Evolutionary conservation across 306 rosid genomes (phyloP).

Genomic region (Mimosa pudica): DNA sequence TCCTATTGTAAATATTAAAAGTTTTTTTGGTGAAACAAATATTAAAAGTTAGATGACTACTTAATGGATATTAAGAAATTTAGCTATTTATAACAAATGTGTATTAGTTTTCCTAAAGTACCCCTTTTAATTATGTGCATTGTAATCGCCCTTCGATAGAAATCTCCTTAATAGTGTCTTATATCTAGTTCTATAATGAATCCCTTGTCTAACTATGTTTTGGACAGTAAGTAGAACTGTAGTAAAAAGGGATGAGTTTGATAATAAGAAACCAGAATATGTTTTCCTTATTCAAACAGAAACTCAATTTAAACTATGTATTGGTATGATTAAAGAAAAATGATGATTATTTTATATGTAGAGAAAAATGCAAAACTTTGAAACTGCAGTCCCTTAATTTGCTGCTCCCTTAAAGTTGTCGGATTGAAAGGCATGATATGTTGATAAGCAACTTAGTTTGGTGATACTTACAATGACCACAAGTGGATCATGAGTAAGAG

Average conservation of each 20-base stretch:
- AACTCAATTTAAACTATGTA: background rate
- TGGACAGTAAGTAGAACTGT: too few species aligned
- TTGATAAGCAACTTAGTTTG: constrained; percentile 8
- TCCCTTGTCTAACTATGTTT: too few species aligned
- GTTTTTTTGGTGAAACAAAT: too few species aligned
- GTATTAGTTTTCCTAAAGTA: too few species aligned
- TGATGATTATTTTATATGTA: background rate
- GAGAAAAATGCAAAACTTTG: constrained; percentile 2
- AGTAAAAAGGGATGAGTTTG: background rate
- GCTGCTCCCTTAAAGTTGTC: constrained; percentile 2
- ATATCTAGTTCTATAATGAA: too few species aligned
- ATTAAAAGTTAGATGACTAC: too few species aligned
- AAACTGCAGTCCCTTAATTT: background rate
- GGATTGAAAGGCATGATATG: constrained; percentile 12
- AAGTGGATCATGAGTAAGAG: constrained; percentile 93
- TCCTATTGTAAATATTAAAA: too few species aligned
- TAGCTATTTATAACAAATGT: too few species aligned
- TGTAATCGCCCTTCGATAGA: too few species aligned
- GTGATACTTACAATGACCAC: constrained; percentile 78
- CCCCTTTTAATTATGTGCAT: too few species aligned
- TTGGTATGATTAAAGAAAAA: background rate
- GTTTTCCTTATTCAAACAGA: background rate
- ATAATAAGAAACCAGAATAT: background rate
- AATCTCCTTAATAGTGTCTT: too few species aligned
- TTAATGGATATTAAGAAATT: too few species aligned